Percentiles rank a stretch among this genome's conserved stretches.
phyloP scores from a whole-genome alignment of 1,284 basidiomycete genomes.

The Irpex sp. region DNA sequence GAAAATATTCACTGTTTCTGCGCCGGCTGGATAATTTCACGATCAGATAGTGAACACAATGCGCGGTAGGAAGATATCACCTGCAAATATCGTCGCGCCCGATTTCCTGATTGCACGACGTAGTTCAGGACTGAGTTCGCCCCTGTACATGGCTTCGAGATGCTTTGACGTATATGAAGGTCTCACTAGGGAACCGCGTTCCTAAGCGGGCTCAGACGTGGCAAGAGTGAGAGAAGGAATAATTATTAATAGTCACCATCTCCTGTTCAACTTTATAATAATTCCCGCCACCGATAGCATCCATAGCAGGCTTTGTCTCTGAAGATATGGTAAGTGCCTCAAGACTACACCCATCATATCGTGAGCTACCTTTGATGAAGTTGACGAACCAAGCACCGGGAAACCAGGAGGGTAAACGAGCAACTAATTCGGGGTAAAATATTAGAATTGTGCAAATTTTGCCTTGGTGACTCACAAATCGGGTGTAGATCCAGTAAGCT shows the following conservation, averaged over 20 bases:
- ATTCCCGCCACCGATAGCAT: neutral
- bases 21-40: neutral
- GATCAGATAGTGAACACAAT: neutral
- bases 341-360: neutral
- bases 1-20: neutral
- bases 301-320: neutral
- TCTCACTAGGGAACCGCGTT: neutral
- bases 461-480: neutral
- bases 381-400: slow-evolving; percentile 24
- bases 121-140: neutral
- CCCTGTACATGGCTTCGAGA: neutral
- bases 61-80: neutral
- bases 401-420: slow-evolving; percentile 23
- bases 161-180: neutral
- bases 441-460: neutral
- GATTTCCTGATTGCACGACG: neutral
- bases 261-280: neutral
- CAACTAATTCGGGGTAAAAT: slow-evolving; percentile 12
- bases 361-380: slow-evolving; percentile 10
- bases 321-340: neutral
- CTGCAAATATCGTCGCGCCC: neutral
- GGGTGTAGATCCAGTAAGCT: neutral
- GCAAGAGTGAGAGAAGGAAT: neutral
- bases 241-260: neutral
- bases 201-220: neutral